Conservation (phyloP, 192 early-diverging fungal species). For the Dissophora globulifera region DNA sequence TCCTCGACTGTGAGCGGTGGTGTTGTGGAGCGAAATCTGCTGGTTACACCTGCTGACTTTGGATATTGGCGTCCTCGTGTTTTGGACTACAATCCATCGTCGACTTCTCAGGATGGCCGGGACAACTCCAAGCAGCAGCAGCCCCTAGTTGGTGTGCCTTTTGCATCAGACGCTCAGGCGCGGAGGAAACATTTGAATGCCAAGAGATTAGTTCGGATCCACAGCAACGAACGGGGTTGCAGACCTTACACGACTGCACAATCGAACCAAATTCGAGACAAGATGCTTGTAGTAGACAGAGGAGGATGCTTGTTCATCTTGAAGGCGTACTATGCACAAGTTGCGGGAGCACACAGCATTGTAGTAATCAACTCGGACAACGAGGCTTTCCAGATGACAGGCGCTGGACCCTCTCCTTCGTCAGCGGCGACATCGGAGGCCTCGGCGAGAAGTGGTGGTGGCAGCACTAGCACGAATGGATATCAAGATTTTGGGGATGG, state of each 20-base stretch:
- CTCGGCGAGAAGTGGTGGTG: neutral
- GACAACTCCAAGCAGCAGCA: neutral
- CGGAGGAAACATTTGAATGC: conserved; percentile 5
- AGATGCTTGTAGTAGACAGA: conserved; percentile 54
- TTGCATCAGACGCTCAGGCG: no score
- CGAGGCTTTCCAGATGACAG: conserved; percentile 33
- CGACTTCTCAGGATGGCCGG: neutral
- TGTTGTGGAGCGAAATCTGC: conserved; percentile 5
- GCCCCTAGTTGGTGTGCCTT: no score
- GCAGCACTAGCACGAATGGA: neutral
- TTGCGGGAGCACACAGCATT: conserved; percentile 49
- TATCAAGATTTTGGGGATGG: conserved; percentile 33
- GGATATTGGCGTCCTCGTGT: conserved; percentile 37
- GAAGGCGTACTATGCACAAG: conserved; percentile 57
- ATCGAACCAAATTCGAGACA: conserved; percentile 19
- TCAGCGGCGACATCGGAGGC: neutral
- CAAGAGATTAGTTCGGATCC: conserved; percentile 10
- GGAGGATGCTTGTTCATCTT: conserved; percentile 57
- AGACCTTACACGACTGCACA: conserved; percentile 36
- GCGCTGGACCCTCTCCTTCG: neutral
- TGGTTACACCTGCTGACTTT: conserved; percentile 30
- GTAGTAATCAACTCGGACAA: conserved; percentile 57
- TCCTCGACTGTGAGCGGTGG: no score
- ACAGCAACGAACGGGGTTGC: conserved; percentile 44
- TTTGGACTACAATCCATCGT: conserved; percentile 11